Percentiles rank a stretch among this genome's conserved stretches.
These are phyloP conservation scores for Metschnikowia bowlesiae DNA, from an alignment of 805 yeast genomes.

Conservation along the genomic window DNA sequence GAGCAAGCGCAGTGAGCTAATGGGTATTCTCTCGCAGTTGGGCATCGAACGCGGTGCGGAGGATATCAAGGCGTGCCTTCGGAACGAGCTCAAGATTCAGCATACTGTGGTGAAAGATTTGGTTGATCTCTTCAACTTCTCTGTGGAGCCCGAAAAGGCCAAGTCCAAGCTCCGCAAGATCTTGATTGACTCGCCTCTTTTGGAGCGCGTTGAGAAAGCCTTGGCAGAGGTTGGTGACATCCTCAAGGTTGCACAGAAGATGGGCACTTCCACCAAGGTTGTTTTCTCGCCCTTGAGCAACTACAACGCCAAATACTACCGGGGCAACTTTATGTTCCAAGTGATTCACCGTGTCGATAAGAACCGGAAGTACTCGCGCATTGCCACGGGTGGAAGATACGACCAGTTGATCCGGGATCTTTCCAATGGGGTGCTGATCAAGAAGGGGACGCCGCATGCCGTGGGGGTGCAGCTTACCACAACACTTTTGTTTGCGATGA, in stretches of 20 bases:
- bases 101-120: constrained; percentile 80
- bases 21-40: constrained; percentile 68
- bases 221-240: constrained; percentile 60
- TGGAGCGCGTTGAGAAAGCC: constrained; percentile 58
- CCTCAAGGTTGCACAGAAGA: constrained; percentile 44
- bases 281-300: constrained; percentile 78
- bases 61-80: constrained; percentile 43
- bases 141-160: constrained; percentile 62
- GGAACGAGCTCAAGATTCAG: constrained; percentile 65
- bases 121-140: constrained; percentile 68
- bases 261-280: constrained; percentile 57
- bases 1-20: constrained; percentile 57
- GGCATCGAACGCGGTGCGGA: constrained; percentile 65
- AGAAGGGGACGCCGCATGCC: constrained; percentile 40
- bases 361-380: constrained; percentile 38
- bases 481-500: constrained; percentile 31
- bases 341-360: constrained; percentile 64
- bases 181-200: constrained; percentile 69
- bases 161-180: constrained; percentile 57
- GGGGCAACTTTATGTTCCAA: constrained; percentile 84
- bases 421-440: constrained; percentile 42
- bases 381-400: constrained; percentile 94
- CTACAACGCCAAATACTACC: constrained; percentile 75
- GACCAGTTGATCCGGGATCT: constrained; percentile 67
- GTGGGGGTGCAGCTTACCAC: constrained; percentile 84